A percentile compares a stretch with the other conserved stretches of the same genome.
phyloP scores from a whole-genome alignment of 2,329 filamentous ascomycete genomes.

The Paraphoma chrysanthemicola region DNA sequence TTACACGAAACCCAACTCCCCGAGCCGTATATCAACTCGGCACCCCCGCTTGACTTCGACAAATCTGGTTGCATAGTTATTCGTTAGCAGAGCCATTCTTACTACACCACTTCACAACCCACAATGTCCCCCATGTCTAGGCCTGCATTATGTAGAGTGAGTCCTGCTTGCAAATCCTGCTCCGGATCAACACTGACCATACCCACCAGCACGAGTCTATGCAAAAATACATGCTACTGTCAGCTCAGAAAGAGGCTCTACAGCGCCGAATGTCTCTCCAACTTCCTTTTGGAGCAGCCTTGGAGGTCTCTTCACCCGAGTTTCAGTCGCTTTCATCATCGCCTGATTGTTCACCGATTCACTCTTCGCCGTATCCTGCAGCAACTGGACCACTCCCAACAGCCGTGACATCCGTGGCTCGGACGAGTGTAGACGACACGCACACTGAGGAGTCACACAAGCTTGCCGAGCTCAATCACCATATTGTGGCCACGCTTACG shows the following conservation, averaged over 20 bases:
- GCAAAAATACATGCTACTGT: conserved; percentile 50
- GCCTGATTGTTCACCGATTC: conserved; percentile 31
- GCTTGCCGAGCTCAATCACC: conserved; percentile 58
- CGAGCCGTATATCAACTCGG: not conserved
- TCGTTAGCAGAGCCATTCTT: too few species aligned
- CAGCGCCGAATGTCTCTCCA: conserved; percentile 49
- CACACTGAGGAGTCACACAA: conserved; percentile 52
- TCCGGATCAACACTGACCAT: conserved; percentile 14
- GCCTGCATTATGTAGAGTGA: conserved; percentile 30
- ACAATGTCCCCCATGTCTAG: conserved; percentile 27
- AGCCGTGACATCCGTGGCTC: conserved; percentile 18
- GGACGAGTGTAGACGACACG: conserved; percentile 38
- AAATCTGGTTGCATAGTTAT: not conserved
- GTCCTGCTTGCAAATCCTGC: conserved; percentile 3
- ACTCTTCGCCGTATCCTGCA: conserved; percentile 28
- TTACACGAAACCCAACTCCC: not conserved
- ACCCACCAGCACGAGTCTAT: conserved; percentile 36
- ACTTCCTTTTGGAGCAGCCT: conserved; percentile 39
- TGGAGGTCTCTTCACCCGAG: conserved; percentile 45
- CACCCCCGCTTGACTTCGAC: not conserved
- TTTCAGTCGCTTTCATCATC: conserved; percentile 45
- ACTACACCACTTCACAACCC: not conserved
- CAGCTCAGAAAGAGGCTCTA: conserved; percentile 50
- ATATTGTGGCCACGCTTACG: conserved; percentile 62
- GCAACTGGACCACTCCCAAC: conserved; percentile 34